Evolutionary conservation across 2,329 filamentous ascomycete species (phyloP).

Genomic region (Phyllachora maydis): DNA sequence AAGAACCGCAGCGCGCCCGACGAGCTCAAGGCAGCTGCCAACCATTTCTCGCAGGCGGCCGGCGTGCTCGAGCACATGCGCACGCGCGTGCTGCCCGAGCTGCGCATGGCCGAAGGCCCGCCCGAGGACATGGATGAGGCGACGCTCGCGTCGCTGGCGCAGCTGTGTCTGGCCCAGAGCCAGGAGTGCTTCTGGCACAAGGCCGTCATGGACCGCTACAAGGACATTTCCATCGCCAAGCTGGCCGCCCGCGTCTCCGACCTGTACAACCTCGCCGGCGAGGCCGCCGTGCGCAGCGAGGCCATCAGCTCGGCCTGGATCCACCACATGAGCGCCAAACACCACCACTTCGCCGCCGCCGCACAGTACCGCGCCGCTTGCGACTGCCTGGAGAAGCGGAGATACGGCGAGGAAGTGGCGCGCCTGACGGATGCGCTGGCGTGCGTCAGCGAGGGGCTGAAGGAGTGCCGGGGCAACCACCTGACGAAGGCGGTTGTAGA

Average conservation of each 20-base stretch:
- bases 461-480: constrained; percentile 52
- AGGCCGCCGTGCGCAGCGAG: constrained; percentile 74
- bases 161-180: constrained; percentile 75
- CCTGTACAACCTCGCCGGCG: constrained; percentile 66
- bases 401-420: constrained; percentile 89
- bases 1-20: constrained; percentile 61
- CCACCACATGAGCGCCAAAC: constrained; percentile 91
- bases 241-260: constrained; percentile 80
- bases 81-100: constrained; percentile 55
- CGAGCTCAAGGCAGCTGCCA: constrained; percentile 71
- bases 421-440: constrained; percentile 61
- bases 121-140: constrained; percentile 91
- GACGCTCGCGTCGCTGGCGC: constrained; percentile 64
- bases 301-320: constrained; percentile 90
- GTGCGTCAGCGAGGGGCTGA: constrained; percentile 72
- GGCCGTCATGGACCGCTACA: constrained; percentile 81
- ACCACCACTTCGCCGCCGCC: constrained; percentile 90
- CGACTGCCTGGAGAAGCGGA: constrained; percentile 81
- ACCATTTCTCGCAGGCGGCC: constrained; percentile 74
- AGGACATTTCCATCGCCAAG: constrained; percentile 81
- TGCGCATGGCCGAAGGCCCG: constrained; percentile 58
- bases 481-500: constrained; percentile 64
- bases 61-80: constrained; percentile 68
- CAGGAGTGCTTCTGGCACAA: constrained; percentile 99
- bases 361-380: constrained; percentile 84